phyloP scores from a whole-genome alignment of 192 early-diverging fungal species.

The Backusella luteola region DNA sequence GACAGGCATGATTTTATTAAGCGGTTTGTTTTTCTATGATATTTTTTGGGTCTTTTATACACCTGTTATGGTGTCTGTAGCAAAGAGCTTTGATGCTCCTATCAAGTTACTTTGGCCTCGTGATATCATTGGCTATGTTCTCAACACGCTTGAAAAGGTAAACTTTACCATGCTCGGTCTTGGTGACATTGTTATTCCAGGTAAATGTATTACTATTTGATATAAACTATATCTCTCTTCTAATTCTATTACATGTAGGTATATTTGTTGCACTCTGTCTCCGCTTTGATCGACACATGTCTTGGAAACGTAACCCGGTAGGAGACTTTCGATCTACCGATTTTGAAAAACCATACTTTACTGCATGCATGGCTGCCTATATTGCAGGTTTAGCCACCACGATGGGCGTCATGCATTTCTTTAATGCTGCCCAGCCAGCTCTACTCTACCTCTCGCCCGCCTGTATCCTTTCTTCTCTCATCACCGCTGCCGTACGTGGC shows the following conservation, averaged over 20 bases:
- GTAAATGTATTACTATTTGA: constrained; percentile 34
- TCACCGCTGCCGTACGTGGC: constrained; percentile 62
- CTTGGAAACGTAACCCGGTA: constrained; percentile 55
- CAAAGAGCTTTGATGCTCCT: constrained; percentile 93
- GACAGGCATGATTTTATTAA: constrained; percentile 92
- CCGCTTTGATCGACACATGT: constrained; percentile 82
- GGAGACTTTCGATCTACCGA: constrained; percentile 51
- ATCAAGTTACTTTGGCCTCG: constrained; percentile 94
- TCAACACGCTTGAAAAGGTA: constrained; percentile 39
- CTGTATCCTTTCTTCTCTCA: constrained; percentile 83
- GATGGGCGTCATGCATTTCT: constrained; percentile 91
- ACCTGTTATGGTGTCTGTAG: constrained; percentile 97
- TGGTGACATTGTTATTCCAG: constrained; percentile 97
- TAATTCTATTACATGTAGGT: constrained; percentile 37
- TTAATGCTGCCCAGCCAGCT: constrained; percentile 95
- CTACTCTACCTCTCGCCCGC: constrained; percentile 96
- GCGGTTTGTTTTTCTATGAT: constrained; percentile 93
- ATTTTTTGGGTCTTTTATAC: constrained; percentile 99
- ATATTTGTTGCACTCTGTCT: constrained; percentile 91
- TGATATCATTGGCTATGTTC: constrained; percentile 53
- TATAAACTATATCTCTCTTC: too few relatives aligned
- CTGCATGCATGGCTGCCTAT: constrained; percentile 76
- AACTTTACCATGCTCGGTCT: constrained; percentile 92
- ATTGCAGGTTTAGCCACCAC: constrained; percentile 83
- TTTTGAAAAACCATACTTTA: constrained; percentile 91